A percentile compares a stretch with the other conserved stretches of the same genome.
These are phyloP conservation scores for Alternaria atra DNA, from an alignment of 2,329 filamentous ascomycete species.

Conservation along the genomic window DNA sequence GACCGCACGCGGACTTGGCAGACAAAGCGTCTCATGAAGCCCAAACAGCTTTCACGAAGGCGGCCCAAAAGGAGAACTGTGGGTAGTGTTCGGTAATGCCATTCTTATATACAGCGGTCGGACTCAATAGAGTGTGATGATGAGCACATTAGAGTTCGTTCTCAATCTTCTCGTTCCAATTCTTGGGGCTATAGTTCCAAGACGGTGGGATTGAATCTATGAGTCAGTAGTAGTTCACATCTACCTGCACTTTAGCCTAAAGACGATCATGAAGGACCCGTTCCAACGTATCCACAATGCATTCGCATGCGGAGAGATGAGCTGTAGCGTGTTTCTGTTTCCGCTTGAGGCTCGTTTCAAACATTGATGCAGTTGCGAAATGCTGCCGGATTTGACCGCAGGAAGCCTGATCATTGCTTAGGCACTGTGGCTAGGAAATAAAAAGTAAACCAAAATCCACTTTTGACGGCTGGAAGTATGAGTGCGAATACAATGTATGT, in stretches of 20 bases:
- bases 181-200: not conserved
- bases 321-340: conserved; percentile 2
- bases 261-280: not conserved
- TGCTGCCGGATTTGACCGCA: not conserved
- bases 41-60: not conserved
- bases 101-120: not conserved
- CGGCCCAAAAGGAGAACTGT: not conserved
- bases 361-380: not conserved
- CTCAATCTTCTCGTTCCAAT: not conserved
- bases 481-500: not conserved
- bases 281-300: not conserved
- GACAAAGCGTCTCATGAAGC: not conserved
- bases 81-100: accelerated
- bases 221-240: not conserved
- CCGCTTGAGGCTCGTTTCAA: conserved; percentile 9
- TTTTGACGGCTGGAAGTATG: no score
- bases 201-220: not conserved
- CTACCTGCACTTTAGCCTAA: not conserved
- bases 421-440: not conserved
- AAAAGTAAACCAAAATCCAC: no score
- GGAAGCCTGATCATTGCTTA: not conserved
- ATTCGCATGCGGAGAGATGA: not conserved
- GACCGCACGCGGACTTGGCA: not conserved
- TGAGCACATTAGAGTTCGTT: conserved; percentile 6
- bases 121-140: not conserved